These are phyloP conservation scores for Tetrahymena elliotti DNA, from an alignment of 73 alveolate genomes.

Conservation along the genomic window DNA sequence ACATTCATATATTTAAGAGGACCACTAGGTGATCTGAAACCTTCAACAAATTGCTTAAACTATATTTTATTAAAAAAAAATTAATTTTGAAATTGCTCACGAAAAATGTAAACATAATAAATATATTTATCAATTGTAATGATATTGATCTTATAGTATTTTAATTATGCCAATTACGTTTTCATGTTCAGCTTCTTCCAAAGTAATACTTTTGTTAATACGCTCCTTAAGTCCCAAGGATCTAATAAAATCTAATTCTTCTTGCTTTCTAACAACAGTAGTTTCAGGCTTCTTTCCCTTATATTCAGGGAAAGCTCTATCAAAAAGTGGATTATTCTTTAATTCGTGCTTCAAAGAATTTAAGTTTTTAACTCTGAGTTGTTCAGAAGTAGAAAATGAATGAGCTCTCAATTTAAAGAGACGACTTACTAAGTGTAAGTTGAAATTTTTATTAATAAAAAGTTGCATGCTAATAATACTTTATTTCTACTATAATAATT, in stretches of 20 bases:
- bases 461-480: neutral
- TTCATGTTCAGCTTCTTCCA: neutral
- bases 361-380: neutral
- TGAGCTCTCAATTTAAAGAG: neutral
- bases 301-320: neutral
- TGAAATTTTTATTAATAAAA: neutral
- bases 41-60: slow-evolving; percentile 52
- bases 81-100: neutral
- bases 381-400: neutral
- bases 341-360: neutral
- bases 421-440: neutral
- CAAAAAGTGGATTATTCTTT: neutral
- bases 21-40: slow-evolving; percentile 44
- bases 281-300: neutral
- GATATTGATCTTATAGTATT: neutral
- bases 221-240: neutral
- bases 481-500: neutral
- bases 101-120: neutral
- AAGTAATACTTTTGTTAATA: neutral
- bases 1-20: slow-evolving; percentile 45
- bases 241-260: neutral
- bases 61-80: neutral
- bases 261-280: neutral
- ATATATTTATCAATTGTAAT: neutral
- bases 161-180: neutral